Conservation (phyloP, 2,329 filamentous ascomycete genomes). For the Xylaria sp. region DNA sequence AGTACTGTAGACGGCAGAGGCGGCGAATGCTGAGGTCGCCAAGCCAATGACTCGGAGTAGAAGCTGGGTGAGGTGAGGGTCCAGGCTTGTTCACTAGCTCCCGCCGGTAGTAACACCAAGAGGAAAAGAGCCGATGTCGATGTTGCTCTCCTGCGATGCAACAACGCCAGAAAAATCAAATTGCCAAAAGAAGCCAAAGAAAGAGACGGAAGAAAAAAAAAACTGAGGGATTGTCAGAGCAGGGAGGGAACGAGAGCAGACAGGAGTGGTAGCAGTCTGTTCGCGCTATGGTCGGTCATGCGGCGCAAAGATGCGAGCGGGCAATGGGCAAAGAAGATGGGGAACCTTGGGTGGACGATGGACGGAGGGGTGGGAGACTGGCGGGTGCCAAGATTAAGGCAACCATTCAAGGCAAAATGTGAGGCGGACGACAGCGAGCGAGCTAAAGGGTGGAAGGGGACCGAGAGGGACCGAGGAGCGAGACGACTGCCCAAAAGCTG, state of each 20-base stretch:
- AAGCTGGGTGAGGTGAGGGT: background rate
- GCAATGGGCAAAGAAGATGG: constrained; percentile 1
- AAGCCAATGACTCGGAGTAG: constrained; percentile 7
- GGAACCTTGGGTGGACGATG: constrained; percentile 9
- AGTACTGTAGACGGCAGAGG: background rate
- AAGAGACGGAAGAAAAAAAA: no score
- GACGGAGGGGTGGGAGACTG: background rate
- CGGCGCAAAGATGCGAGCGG: constrained; percentile 3
- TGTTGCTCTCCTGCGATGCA: background rate
- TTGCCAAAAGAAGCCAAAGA: constrained; percentile 6
- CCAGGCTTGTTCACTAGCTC: background rate
- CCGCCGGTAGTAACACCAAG: background rate
- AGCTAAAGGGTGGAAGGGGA: background rate
- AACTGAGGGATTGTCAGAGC: no score
- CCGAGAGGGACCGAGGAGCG: background rate
- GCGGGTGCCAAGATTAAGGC: constrained; percentile 31
- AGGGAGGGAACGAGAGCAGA: background rate
- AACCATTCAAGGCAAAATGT: constrained; percentile 31
- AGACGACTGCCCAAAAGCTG: background rate
- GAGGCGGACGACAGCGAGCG: constrained; percentile 21
- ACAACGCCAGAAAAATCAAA: background rate
- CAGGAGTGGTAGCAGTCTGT: constrained; percentile 8
- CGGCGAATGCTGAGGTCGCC: background rate
- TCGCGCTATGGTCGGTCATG: constrained; percentile 1
- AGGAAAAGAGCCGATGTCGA: background rate